Conservation (phyloP, 139 green algal species). For the Chlorella sorokiniana region DNA sequence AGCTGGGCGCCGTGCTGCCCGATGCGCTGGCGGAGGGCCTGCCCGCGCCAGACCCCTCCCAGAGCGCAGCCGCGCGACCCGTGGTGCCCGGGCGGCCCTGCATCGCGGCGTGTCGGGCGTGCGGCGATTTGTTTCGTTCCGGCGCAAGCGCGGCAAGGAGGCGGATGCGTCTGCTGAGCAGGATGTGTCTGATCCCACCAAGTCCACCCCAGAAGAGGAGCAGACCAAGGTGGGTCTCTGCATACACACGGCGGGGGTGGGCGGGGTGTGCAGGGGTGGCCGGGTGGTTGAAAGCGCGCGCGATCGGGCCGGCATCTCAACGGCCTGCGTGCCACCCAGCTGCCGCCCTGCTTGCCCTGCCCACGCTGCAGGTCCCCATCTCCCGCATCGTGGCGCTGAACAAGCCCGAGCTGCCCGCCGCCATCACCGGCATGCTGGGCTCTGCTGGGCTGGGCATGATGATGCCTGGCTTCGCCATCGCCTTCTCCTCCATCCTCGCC, state of each 20-base stretch:
- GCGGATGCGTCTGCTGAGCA: not conserved
- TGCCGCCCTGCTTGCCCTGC: not conserved
- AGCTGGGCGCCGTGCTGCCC: not conserved
- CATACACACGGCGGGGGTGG: not conserved
- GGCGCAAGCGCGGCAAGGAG: not conserved
- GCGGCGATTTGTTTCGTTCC: not conserved
- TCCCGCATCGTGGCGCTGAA: slow-evolving; percentile 61
- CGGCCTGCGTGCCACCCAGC: too few species aligned
- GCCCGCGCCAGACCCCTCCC: not conserved
- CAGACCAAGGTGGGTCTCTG: slow-evolving; percentile 28
- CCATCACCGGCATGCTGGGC: slow-evolving; percentile 48
- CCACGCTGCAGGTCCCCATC: slow-evolving; percentile 44
- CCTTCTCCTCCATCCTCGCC: slow-evolving; percentile 55
- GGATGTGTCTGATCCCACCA: not conserved
- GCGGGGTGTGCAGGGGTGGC: not conserved
- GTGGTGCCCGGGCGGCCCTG: not conserved
- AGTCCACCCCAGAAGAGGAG: not conserved
- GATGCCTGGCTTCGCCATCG: slow-evolving; percentile 74
- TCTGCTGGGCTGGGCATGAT: slow-evolving; percentile 55
- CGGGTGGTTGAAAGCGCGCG: too few species aligned
- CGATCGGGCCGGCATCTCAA: too few species aligned
- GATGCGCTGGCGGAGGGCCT: not conserved
- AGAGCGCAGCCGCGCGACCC: not conserved
- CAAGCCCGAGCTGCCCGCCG: slow-evolving; percentile 54
- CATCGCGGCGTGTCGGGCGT: slow-evolving; percentile 2